phyloP scores from a whole-genome alignment of 257 asterid genomes.

The Euphrasia confusa region DNA sequence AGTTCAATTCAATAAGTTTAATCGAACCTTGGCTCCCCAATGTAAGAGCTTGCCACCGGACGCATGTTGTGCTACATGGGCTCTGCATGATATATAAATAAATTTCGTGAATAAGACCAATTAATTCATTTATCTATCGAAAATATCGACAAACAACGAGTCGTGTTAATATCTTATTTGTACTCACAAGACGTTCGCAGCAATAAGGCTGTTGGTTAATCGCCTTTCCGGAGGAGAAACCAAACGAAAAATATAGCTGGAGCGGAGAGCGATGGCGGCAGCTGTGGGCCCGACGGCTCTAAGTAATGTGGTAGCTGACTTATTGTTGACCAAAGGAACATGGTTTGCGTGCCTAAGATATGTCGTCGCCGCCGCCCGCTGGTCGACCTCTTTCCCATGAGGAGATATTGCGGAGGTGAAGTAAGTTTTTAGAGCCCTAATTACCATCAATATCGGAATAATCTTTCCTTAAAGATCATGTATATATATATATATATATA shows the following conservation, averaged over 20 bases:
- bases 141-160: conserved; percentile 14
- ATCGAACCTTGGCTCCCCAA: conserved; percentile 91
- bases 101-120: conserved; percentile 11
- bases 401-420: no score
- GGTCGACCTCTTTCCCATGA: no score
- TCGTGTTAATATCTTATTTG: background rate
- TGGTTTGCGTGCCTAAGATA: no score
- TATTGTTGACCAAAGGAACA: no score
- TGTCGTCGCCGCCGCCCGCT: no score
- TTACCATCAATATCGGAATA: no score
- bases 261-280: conserved; percentile 66
- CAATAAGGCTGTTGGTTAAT: conserved; percentile 66
- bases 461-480: no score
- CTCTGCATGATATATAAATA: conserved; percentile 37
- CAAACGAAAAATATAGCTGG: conserved; percentile 21
- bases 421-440: no score
- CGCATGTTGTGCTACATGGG: conserved; percentile 51
- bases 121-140: background rate
- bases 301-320: conserved; percentile 18
- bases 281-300: conserved; percentile 34
- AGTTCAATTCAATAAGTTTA: no score
- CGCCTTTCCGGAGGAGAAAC: conserved; percentile 30
- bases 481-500: no score
- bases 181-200: conserved; percentile 75
- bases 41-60: conserved; percentile 61